phyloP scores from a whole-genome alignment of 306 rosid genomes.

The Cucumis cinereus region DNA sequence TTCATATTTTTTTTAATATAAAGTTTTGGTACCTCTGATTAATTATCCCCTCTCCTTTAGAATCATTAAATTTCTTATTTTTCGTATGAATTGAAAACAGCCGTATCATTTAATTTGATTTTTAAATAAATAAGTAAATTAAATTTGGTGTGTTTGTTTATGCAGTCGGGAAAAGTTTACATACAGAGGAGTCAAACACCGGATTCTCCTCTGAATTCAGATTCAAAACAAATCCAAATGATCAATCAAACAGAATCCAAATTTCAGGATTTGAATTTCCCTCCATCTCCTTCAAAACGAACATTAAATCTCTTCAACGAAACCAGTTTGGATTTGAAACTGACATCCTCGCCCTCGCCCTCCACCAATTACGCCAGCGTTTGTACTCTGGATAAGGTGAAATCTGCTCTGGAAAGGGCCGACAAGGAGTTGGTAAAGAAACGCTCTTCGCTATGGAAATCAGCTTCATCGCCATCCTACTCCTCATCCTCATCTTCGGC shows the following conservation, averaged over 20 bases:
- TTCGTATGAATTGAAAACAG: not conserved
- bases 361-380: constrained; percentile 64
- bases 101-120: not conserved
- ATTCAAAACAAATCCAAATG: constrained; percentile 20
- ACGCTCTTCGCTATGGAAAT: constrained; percentile 39
- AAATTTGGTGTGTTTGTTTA: not conserved
- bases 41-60: not conserved
- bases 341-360: constrained; percentile 24
- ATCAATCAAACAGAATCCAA: constrained; percentile 29
- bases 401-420: constrained; percentile 86
- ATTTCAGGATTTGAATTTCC: constrained; percentile 63
- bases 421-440: constrained; percentile 66
- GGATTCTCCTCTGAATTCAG: constrained; percentile 17
- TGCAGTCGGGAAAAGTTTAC: constrained; percentile 91
- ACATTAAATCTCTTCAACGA: constrained; percentile 62
- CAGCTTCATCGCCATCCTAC: constrained; percentile 43
- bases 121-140: not conserved
- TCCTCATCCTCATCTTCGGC: constrained; percentile 43
- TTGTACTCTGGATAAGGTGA: constrained; percentile 91
- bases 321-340: constrained; percentile 45
- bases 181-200: constrained; percentile 45
- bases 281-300: constrained; percentile 43
- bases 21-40: not conserved
- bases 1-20: not conserved
- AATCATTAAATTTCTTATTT: not conserved